These are phyloP conservation scores for Backusella psychrophila DNA, from an alignment of 192 early-diverging fungal genomes.

Conservation along the genomic window DNA sequence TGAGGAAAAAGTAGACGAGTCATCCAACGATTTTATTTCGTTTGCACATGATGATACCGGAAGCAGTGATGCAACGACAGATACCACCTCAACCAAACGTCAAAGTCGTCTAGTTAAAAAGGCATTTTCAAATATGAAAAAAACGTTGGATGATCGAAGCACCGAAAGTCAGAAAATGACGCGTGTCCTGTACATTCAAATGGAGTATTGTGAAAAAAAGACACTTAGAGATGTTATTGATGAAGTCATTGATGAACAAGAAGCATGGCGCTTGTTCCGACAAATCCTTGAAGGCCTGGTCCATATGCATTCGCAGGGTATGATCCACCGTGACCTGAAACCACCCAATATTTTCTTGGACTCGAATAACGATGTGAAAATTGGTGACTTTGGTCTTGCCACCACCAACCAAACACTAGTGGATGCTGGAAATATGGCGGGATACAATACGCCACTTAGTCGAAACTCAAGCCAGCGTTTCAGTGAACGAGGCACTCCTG, in stretches of 20 bases:
- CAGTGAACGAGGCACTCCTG: not conserved
- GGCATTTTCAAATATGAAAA: constrained; percentile 7
- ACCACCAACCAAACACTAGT: constrained; percentile 44
- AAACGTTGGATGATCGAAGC: constrained; percentile 6
- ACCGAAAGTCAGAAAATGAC: constrained; percentile 19
- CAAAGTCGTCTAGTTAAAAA: not conserved
- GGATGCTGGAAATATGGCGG: constrained; percentile 9
- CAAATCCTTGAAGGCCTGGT: constrained; percentile 91
- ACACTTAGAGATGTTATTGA: constrained; percentile 84
- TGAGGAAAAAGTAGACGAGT: constrained; percentile 1
- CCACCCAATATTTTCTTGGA: constrained; percentile 83
- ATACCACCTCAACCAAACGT: not conserved
- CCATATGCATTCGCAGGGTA: constrained; percentile 85
- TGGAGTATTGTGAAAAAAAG: constrained; percentile 98
- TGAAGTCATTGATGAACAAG: constrained; percentile 73
- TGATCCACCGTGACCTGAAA: constrained; percentile 91
- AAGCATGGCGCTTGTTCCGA: constrained; percentile 78
- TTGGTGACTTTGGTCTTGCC: constrained; percentile 80
- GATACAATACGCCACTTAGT: not conserved
- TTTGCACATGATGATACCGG: constrained; percentile 16
- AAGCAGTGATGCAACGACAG: constrained; percentile 5
- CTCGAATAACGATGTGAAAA: constrained; percentile 54
- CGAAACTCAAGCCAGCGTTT: not conserved
- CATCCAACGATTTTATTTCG: constrained; percentile 15
- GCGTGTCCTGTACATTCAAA: constrained; percentile 89